Conservation (phyloP, 2,329 filamentous ascomycete species). For the Leptodontidium sp. region DNA sequence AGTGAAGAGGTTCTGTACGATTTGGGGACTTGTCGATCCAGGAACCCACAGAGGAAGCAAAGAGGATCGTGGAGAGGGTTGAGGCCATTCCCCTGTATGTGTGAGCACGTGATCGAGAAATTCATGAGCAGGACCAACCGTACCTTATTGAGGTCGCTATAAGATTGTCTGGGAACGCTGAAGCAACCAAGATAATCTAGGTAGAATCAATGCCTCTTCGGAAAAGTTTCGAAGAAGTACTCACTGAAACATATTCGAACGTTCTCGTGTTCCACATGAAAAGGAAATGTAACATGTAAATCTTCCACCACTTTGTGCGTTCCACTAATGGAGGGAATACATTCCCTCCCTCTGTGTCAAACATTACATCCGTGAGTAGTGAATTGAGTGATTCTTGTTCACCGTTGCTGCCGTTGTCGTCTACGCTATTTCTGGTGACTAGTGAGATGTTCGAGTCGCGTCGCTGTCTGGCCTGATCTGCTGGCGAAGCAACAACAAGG, state of each 20-base stretch:
- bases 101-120: slow-evolving; percentile 27
- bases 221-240: not conserved
- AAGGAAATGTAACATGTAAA: slow-evolving; percentile 60
- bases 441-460: not conserved
- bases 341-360: not conserved
- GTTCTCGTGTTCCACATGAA: slow-evolving; percentile 63
- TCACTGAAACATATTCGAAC: slow-evolving; percentile 62
- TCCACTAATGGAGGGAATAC: not conserved
- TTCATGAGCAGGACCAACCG: slow-evolving; percentile 21
- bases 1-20: slow-evolving; percentile 48
- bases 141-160: slow-evolving; percentile 49
- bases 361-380: not conserved
- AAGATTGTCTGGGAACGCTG: slow-evolving; percentile 50
- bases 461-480: not conserved
- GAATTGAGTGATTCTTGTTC: slow-evolving; percentile 11
- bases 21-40: slow-evolving; percentile 51
- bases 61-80: slow-evolving; percentile 48
- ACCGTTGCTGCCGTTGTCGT: not conserved
- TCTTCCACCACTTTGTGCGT: slow-evolving; percentile 41
- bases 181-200: slow-evolving; percentile 57
- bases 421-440: not conserved
- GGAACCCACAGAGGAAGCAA: slow-evolving; percentile 50
- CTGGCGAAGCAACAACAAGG: not conserved
- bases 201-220: not conserved
- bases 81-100: slow-evolving; percentile 41